Base-by-base conservation (phyloP, 2,329 filamentous ascomycete species). In the Torrubiellomyces zombiae region DNA sequence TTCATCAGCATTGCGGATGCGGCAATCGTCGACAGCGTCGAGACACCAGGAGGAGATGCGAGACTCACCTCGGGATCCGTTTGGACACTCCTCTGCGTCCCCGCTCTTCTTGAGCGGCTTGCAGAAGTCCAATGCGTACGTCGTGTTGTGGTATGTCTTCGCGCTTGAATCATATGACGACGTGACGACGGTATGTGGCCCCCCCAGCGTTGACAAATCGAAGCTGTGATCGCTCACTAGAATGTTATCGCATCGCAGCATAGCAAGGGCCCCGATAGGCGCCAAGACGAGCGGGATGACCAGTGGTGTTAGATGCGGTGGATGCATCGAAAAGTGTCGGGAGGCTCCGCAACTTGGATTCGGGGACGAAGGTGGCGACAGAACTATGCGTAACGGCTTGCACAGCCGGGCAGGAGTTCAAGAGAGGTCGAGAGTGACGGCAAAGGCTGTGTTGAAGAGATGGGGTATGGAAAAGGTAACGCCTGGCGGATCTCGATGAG, bases 71-170 rank as follows among this genome's bases (percentile, higher is more conserved):
- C 74, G 62, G 3, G 79, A 73, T 20, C 72, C 74, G 23, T 64
- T 63, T 0, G 70, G 73, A 44, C 82, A 91, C 39, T 74, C 56
- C 18, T 72, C 56, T 5, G 58, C 50, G 36, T 63, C 60, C 11
- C 56, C 51, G 2, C 58, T 53, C 44, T 67, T 65, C 46, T 67
- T 66, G 35, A 93, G 53, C 6, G 67, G 59, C 26, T 58, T 52
- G 53, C 82, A 92, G 24, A 91, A 60, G 40, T 91, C 77, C 29
- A 91, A 45, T 1, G 79, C 85, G 48, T 82, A 91, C 21, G 80
- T 86, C 14, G 72, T 81, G 48, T 89, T 89, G 29, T 38, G 37
- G 26, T 51, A 42, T 31, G 58, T 60, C 15, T 67, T 56, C 10
- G 58, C 57, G 10, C 57, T 61, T 12, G 61, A 60, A 17, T 61